Conservation (phyloP, 2,329 filamentous ascomycete genomes). For the Beauveria sp. region DNA sequence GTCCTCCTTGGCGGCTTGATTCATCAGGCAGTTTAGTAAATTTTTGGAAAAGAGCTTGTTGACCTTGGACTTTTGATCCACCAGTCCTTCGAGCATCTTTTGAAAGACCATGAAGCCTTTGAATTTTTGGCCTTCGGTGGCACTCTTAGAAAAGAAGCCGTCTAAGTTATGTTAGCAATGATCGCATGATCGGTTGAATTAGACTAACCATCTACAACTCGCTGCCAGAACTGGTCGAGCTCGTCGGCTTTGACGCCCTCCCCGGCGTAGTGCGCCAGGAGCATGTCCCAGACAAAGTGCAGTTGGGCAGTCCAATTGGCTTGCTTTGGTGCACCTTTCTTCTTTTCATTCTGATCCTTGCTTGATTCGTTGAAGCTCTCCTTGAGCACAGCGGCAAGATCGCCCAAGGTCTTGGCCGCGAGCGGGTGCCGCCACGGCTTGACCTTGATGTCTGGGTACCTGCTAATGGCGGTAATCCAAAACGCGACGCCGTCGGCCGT, state of each 20-base stretch:
- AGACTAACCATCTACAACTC: conserved; percentile 72
- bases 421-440: conserved; percentile 77
- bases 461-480: conserved; percentile 65
- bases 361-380: conserved; percentile 55
- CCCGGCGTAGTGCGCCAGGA: conserved; percentile 51
- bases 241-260: conserved; percentile 31
- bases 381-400: conserved; percentile 70
- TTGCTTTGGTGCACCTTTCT: conserved; percentile 44
- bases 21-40: conserved; percentile 72
- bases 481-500: conserved; percentile 85
- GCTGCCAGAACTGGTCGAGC: conserved; percentile 77
- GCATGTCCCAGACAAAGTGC: conserved; percentile 80
- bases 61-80: conserved; percentile 38
- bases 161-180: conserved; percentile 41
- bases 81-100: conserved; percentile 55
- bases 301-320: conserved; percentile 73
- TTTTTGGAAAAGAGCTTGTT: conserved; percentile 72
- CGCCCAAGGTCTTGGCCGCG: conserved; percentile 56
- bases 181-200: neutral
- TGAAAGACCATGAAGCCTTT: conserved; percentile 86
- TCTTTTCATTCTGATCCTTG: conserved; percentile 34
- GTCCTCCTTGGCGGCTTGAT: conserved; percentile 71
- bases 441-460: conserved; percentile 55
- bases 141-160: conserved; percentile 71
- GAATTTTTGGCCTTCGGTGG: conserved; percentile 83